Base-by-base conservation (phyloP, 1,139 yeast genomes). In the Wickerhamomyces sp. region DNA sequence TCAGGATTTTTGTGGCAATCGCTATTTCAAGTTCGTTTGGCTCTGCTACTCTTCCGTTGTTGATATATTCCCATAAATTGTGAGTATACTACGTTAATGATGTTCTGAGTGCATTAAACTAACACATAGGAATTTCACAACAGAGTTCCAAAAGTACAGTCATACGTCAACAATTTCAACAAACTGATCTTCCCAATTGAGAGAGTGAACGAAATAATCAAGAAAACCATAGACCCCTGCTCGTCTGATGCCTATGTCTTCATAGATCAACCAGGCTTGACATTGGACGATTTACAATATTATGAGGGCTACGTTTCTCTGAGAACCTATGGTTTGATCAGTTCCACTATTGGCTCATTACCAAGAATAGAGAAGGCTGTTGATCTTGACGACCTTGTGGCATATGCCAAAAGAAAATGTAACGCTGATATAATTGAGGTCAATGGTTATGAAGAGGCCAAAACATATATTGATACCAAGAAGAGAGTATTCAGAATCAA, bases 191-290 rank as follows among this genome's bases (percentile, higher is more conserved):
- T 58, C 47, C 64, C 71, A 2, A 40, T 51, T 0, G 64, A 60
- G 1, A 68, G 72, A n/a, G 79, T 77, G 11, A 69, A 73, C 34
- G 70, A 69, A 40, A 59, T 81, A 48, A 58, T 81, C 14, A 70
- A 73, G 43, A 69, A 75, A 45, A 61, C 79, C 36, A 64, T 82
- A 13, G 78, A 80, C 3, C 71, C 73, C 37, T 89, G 96, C 58
- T 67, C 81, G 1, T 78, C 91, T 0, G 86, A 87, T 60, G 85
- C 83, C 1, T 85, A 84, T 55, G 57, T 89, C 2, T 63, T 88
- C 14, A 70, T 87, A 1, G 78, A 85, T 57, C 79, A 79, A 40
- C 95, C 95, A 0, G 94, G 94, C 0, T 62, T 88, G 45, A 63
- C 64, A 2, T 66, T 73, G 42, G 65, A 66, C n/a, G 95, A 88